Evolutionary conservation across 1,284 basidiomycete species (phyloP), one percentile per base, ranked within the genome.

Genomic region (Irpex lacteus): DNA sequence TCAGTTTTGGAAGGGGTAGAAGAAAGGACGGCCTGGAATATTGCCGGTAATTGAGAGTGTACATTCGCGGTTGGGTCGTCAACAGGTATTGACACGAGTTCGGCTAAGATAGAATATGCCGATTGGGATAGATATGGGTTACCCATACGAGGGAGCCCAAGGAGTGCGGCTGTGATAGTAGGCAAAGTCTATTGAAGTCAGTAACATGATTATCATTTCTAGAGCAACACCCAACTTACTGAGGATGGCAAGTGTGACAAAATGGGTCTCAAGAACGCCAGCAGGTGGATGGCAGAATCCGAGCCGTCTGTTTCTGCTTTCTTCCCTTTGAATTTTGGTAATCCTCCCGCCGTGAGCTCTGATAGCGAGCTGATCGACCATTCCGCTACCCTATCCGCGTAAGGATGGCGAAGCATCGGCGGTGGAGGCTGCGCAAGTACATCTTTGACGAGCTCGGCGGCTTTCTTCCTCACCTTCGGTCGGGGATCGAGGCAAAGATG

Each of bases 381-480:
- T 65, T 93, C 90, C 13, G 89, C 86, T 15, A 90, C 92, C 68
- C 83, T 85, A 67, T 88, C 88, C 3, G 86, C 85, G 79, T 97
- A 99, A 0, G 97, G 96, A 79, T 98, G 97, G 6, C 84, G 79
- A 4, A 85, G 69, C 52, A 91, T 81, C 0, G 95, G 95, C 4
- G 88, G 81, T 1, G 94, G 91, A 13, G 95, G 94, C 11, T 83
- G 82, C 4, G 82, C 80, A 34, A 96, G 81, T 3, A 96, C 82
- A 68, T 93, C 89, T 67, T 84, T 84, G 50, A 99, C 84, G 21
- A 94, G 85, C 70, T 98, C 95, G 63, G 92, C 91, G 7, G 97
- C 96, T 68, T 90, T 87, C 77, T 89, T 96, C 63, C 98, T 88
- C 57, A 99, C 95, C 80, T 99, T 98, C 44, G 98, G 97, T 55